A percentile compares a stretch with the other conserved stretches of the same genome.
These are phyloP conservation scores for Eurotiales sp. DNA, from an alignment of 2,329 filamentous ascomycete genomes.

Conservation along the genomic window DNA sequence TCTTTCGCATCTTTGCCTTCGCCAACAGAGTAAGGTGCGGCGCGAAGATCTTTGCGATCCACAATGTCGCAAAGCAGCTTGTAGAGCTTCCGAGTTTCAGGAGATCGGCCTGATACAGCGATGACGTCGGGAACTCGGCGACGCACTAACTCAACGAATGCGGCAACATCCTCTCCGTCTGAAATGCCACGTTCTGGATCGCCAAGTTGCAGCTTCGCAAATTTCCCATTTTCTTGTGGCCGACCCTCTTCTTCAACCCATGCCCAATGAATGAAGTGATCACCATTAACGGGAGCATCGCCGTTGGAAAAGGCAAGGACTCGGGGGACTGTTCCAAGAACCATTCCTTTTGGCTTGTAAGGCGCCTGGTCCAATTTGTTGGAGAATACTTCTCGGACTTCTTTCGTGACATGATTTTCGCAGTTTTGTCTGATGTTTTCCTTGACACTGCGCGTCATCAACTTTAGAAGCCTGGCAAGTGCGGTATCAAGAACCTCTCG, in stretches of 20 bases:
- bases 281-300: slow-evolving; percentile 62
- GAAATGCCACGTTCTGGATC: slow-evolving; percentile 64
- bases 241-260: slow-evolving; percentile 92
- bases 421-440: slow-evolving; percentile 91
- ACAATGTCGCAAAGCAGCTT: slow-evolving; percentile 77
- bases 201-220: slow-evolving; percentile 68
- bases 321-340: slow-evolving; percentile 80
- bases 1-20: slow-evolving; percentile 69
- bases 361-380: slow-evolving; percentile 92
- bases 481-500: slow-evolving; percentile 79
- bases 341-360: slow-evolving; percentile 90
- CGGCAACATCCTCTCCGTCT: slow-evolving; percentile 61
- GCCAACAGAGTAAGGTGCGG: slow-evolving; percentile 82
- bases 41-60: slow-evolving; percentile 69
- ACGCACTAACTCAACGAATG: slow-evolving; percentile 74
- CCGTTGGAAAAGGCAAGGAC: slow-evolving; percentile 86
- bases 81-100: slow-evolving; percentile 79
- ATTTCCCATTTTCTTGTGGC: slow-evolving; percentile 83
- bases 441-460: slow-evolving; percentile 89
- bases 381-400: slow-evolving; percentile 83
- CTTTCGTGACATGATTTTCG: slow-evolving; percentile 84
- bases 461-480: slow-evolving; percentile 72
- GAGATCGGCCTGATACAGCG: slow-evolving; percentile 81
- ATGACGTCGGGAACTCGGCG: slow-evolving; percentile 84
- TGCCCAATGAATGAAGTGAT: slow-evolving; percentile 81